Conservation (phyloP, 1,139 yeast genomes). For the Candida albicans region DNA sequence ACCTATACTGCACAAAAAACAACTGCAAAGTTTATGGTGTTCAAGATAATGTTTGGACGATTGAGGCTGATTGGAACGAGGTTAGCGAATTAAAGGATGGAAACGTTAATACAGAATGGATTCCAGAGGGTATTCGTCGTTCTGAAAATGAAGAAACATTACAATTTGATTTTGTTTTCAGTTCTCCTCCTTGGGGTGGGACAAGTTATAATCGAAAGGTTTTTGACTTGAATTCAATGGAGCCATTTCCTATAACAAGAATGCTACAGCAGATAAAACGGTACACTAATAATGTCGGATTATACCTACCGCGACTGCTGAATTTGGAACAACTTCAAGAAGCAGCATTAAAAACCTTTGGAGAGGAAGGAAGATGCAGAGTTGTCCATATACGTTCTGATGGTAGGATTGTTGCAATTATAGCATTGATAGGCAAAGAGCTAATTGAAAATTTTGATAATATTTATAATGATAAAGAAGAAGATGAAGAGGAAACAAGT, state of each 20-base stretch:
- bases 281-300: constrained; percentile 54
- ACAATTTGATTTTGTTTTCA: constrained; percentile 63
- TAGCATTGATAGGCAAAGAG: constrained; percentile 57
- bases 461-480: constrained; percentile 7
- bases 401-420: constrained; percentile 52
- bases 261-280: constrained; percentile 43
- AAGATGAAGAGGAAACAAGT: not conserved
- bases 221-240: constrained; percentile 46
- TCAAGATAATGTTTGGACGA: constrained; percentile 45
- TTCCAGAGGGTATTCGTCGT: constrained; percentile 12
- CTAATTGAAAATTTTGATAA: constrained; percentile 12
- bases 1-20: constrained; percentile 64
- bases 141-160: constrained; percentile 13
- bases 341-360: constrained; percentile 48
- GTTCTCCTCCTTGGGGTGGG: constrained; percentile 99
- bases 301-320: constrained; percentile 77
- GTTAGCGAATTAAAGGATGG: constrained; percentile 22
- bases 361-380: constrained; percentile 45
- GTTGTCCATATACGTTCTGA: constrained; percentile 45
- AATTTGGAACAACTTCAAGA: constrained; percentile 55
- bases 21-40: constrained; percentile 76
- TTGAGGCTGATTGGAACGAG: constrained; percentile 57
- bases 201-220: constrained; percentile 54
- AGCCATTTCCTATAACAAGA: constrained; percentile 52
- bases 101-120: constrained; percentile 11